Conservation (phyloP, 257 asterid species). For the Solanum raphanifolium region DNA sequence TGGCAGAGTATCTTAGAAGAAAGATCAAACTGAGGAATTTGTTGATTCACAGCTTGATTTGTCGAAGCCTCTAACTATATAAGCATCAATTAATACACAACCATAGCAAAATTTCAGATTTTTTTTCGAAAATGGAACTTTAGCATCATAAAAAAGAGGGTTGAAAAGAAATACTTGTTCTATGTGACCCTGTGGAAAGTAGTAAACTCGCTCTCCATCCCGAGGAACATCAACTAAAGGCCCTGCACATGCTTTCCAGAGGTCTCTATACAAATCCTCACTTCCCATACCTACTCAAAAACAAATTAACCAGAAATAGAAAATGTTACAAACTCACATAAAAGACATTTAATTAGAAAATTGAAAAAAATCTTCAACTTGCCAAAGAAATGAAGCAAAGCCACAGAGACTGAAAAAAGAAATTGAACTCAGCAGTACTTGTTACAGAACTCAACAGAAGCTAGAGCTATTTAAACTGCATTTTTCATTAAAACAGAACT, state of each 20-base stretch:
- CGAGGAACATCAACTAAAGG: constrained; percentile 71
- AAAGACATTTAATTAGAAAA: not conserved
- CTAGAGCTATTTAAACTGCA: not conserved
- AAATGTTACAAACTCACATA: not conserved
- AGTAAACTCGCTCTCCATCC: constrained; percentile 49
- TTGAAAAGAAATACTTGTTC: constrained; percentile 43
- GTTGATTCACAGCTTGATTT: constrained; percentile 47
- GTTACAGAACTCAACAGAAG: not conserved
- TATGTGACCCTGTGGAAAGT: constrained; percentile 87
- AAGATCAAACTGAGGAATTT: constrained; percentile 58
- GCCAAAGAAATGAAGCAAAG: not conserved
- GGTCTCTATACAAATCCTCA: constrained; percentile 39
- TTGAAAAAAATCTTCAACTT: not conserved
- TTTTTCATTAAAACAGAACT: not conserved
- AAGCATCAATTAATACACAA: not conserved
- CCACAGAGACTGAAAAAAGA: not conserved
- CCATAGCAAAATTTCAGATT: not conserved
- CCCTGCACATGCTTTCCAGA: constrained; percentile 92
- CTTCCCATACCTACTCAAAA: constrained; percentile 22
- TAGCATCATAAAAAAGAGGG: not conserved
- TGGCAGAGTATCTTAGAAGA: constrained; percentile 75
- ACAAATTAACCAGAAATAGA: not conserved
- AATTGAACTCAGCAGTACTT: not conserved
- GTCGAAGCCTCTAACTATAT: constrained; percentile 78
- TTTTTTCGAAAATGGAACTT: not conserved